phyloP scores from a whole-genome alignment of 2,329 filamentous ascomycete genomes.

The Venturia nashicola region DNA sequence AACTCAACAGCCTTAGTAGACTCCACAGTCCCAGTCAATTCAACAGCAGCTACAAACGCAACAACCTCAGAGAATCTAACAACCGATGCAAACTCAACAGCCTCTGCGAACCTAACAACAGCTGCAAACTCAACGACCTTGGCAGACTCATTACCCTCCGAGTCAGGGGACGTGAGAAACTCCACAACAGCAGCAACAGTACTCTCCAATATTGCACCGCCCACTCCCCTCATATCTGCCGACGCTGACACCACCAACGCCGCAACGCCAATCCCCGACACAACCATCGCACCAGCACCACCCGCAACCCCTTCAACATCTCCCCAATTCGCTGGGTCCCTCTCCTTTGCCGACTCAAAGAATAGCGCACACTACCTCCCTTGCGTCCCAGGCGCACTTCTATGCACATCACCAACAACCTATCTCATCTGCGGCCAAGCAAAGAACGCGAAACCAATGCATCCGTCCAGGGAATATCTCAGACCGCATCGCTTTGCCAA shows the following conservation, averaged over 20 bases:
- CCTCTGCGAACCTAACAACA: background rate
- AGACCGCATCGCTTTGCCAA: background rate
- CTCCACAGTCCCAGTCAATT: too few relatives aligned
- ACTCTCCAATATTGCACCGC: too few relatives aligned
- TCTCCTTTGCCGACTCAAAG: background rate
- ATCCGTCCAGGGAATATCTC: background rate
- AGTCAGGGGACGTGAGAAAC: too few relatives aligned
- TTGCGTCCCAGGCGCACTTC: slow-evolving; percentile 9
- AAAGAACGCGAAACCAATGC: background rate
- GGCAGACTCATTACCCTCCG: too few relatives aligned
- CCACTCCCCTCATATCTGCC: too few relatives aligned
- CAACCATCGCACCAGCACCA: background rate
- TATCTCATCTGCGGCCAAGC: slow-evolving; percentile 8
- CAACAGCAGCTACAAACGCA: too few relatives aligned
- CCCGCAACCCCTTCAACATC: background rate
- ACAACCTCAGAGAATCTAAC: background rate
- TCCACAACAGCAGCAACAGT: too few relatives aligned
- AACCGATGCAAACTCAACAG: background rate
- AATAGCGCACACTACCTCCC: slow-evolving; percentile 4
- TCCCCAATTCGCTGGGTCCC: background rate
- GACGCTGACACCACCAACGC: background rate
- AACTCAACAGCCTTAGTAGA: too few relatives aligned
- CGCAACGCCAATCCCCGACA: background rate
- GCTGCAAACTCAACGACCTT: background rate
- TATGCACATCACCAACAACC: slow-evolving; percentile 5